A percentile compares a stretch with the other conserved stretches of the same genome.
Evolutionary conservation across 2,329 filamentous ascomycete genomes (phyloP).

Genomic region (Fusarium nisikadoi): DNA sequence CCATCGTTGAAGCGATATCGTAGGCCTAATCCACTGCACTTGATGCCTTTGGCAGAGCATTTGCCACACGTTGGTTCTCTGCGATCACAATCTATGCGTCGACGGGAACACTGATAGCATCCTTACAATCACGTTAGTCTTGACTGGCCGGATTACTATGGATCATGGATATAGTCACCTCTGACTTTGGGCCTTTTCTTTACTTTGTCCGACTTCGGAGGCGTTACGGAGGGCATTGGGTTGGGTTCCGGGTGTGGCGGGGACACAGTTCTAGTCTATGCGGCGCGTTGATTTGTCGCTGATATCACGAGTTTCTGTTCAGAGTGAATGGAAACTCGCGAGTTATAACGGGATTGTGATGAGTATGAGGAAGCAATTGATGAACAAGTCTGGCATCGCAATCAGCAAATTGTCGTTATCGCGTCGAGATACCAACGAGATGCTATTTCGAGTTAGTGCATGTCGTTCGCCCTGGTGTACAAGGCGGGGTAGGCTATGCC

Average conservation of each 20-base stretch:
- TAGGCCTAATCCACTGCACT: constrained; percentile 35
- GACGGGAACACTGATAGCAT: constrained; percentile 40
- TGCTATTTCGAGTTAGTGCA: background rate
- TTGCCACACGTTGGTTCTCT: constrained; percentile 36
- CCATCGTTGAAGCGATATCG: constrained; percentile 41
- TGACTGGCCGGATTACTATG: background rate
- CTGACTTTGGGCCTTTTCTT: constrained; percentile 34
- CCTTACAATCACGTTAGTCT: constrained; percentile 2
- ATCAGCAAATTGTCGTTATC: constrained; percentile 4
- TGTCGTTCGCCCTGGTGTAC: background rate
- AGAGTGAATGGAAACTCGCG: accelerated
- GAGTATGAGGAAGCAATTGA: background rate
- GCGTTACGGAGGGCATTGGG: constrained; percentile 7
- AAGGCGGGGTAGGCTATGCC: constrained; percentile 21
- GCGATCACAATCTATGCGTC: constrained; percentile 42
- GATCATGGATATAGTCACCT: background rate
- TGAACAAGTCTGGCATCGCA: background rate
- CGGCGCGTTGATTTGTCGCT: accelerated
- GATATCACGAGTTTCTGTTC: background rate
- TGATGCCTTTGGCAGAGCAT: constrained; percentile 32
- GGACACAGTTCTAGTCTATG: background rate
- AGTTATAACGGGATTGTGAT: no score
- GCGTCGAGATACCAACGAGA: background rate
- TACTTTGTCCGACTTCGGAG: constrained; percentile 1
- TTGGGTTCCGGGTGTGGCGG: background rate